These are phyloP conservation scores for Phytophthora parvispora DNA, from an alignment of 352 stramenopile genomes.

Conservation along the genomic window DNA sequence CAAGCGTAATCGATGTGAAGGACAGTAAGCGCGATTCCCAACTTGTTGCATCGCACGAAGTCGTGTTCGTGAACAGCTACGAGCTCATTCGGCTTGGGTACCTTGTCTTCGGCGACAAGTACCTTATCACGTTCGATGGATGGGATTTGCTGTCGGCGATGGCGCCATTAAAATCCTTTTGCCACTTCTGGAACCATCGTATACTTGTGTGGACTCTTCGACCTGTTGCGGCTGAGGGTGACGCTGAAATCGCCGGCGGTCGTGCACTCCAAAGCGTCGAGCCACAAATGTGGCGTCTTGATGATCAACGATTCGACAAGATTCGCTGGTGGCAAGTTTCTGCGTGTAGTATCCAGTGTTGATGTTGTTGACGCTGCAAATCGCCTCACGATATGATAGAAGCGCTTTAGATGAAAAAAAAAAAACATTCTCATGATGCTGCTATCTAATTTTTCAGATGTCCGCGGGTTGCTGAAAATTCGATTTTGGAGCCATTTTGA, in stretches of 20 bases:
- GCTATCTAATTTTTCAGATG: too few species aligned
- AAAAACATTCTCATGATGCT: too few species aligned
- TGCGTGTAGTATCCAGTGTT: neutral
- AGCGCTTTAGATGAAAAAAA: too few species aligned
- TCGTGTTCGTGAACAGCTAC: slow-evolving; percentile 21
- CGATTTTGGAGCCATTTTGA: too few species aligned
- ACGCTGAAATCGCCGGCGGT: neutral
- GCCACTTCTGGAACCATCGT: slow-evolving; percentile 23
- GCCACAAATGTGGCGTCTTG: slow-evolving; percentile 18
- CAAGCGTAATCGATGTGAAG: too few species aligned
- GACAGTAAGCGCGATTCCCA: too few species aligned
- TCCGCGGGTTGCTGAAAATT: too few species aligned
- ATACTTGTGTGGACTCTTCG: slow-evolving; percentile 17
- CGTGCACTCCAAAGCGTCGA: neutral
- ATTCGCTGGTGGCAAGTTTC: slow-evolving; percentile 24
- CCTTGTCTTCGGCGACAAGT: slow-evolving; percentile 26
- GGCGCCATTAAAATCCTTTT: slow-evolving; percentile 3
- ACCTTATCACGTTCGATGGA: slow-evolving; percentile 19
- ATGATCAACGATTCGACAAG: slow-evolving; percentile 3
- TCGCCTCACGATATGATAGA: too few species aligned
- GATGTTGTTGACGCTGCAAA: neutral
- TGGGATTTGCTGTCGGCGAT: slow-evolving; percentile 16
- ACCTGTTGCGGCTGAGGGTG: neutral
- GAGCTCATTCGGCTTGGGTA: slow-evolving; percentile 32
- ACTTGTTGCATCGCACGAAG: too few species aligned